phyloP scores from a whole-genome alignment of 306 rosid species.

The barrel medic (Medicago truncatula) region MtrunA17r5.0-ANR NC_053047.1:17501001-17501500 shows the following conservation, averaged over 20 bases:
- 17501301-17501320: too few species aligned
- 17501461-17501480: too few species aligned
- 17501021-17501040: background rate
- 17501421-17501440: too few species aligned
- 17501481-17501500: too few species aligned
- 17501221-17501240: background rate
- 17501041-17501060: background rate
- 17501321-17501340: too few species aligned
- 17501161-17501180: background rate
- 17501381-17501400: too few species aligned
- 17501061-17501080: background rate
- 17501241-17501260: background rate
- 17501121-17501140: background rate
- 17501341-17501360: too few species aligned
- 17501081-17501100: background rate
- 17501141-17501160: background rate
- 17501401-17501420: too few species aligned
- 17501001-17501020: background rate
- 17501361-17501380: too few species aligned
- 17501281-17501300: too few species aligned
- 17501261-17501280: background rate
- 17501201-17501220: background rate
- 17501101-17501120: background rate
- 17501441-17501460: too few species aligned
- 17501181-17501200: background rate